Conservation (phyloP, 2,329 filamentous ascomycete species). For the Drechmeria coniospora region DNA sequence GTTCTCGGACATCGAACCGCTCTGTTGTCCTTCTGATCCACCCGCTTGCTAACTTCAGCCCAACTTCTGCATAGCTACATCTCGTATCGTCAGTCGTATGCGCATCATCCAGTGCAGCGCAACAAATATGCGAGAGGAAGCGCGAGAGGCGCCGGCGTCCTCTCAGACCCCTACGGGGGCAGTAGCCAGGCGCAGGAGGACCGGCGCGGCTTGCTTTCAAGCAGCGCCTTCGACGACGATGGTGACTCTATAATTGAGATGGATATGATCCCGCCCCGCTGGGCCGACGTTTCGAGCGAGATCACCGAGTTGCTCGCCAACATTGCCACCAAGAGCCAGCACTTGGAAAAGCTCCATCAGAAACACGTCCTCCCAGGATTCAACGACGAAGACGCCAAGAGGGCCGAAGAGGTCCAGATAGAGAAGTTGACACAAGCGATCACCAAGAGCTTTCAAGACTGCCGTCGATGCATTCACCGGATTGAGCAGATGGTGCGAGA, state of each 20-base stretch:
- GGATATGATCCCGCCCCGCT: constrained; percentile 87
- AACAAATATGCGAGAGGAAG: constrained; percentile 43
- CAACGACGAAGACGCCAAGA: constrained; percentile 84
- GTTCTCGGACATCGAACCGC: constrained; percentile 13
- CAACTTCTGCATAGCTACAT: constrained; percentile 57
- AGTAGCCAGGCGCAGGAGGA: constrained; percentile 30
- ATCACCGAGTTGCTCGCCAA: constrained; percentile 69
- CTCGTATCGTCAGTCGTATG: constrained; percentile 96
- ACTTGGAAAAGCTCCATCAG: constrained; percentile 83
- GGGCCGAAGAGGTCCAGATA: constrained; percentile 75
- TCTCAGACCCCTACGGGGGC: constrained; percentile 42
- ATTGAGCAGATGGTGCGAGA: constrained; percentile 81
- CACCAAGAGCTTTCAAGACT: constrained; percentile 76
- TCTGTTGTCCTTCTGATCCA: constrained; percentile 3
- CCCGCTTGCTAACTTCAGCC: constrained; percentile 2
- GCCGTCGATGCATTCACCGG: constrained; percentile 74
- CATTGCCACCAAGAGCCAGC: constrained; percentile 69
- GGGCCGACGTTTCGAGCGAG: constrained; percentile 91
- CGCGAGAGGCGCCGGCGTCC: constrained; percentile 36
- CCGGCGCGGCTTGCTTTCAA: constrained; percentile 68
- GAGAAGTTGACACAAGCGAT: constrained; percentile 82
- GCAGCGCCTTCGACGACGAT: constrained; percentile 64
- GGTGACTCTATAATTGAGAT: constrained; percentile 96
- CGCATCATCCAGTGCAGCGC: constrained; percentile 84
- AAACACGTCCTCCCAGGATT: constrained; percentile 95